A percentile compares a stretch with the other conserved stretches of the same genome.
Conservation (phyloP, 192 early-diverging fungal genomes). For the Umbelopsis sp. region DNA sequence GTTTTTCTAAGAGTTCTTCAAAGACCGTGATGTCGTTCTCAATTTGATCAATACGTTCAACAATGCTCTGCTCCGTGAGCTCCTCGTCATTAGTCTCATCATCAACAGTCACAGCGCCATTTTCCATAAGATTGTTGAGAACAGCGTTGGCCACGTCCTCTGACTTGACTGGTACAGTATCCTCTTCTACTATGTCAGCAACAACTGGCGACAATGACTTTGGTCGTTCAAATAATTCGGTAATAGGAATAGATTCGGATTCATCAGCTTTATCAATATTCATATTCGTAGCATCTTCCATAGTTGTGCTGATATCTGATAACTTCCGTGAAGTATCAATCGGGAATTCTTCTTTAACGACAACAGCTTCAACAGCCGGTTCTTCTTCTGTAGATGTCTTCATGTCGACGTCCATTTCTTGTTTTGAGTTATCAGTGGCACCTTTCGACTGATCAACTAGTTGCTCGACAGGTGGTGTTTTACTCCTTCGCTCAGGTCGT, state of each 20-base stretch:
- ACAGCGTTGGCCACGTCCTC: background rate
- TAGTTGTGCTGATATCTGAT: background rate
- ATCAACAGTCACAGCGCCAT: background rate
- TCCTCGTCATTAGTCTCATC: background rate
- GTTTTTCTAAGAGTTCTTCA: slow-evolving; percentile 30
- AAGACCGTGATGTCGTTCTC: slow-evolving; percentile 38
- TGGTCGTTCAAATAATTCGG: slow-evolving; percentile 1
- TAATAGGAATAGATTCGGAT: background rate
- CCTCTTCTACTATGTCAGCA: background rate
- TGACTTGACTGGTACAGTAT: background rate
- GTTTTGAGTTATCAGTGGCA: background rate
- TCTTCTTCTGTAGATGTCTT: no score
- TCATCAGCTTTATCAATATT: background rate
- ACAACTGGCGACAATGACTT: background rate
- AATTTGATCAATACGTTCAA: slow-evolving; percentile 40
- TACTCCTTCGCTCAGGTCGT: background rate
- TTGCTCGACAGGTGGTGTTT: background rate
- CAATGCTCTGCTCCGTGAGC: slow-evolving; percentile 37
- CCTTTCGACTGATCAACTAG: background rate
- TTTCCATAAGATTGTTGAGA: background rate
- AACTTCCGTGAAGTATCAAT: background rate
- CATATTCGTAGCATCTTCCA: background rate
- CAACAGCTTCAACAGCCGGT: background rate
- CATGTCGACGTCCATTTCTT: background rate
- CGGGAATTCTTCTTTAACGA: background rate